Evolutionary conservation across 2,329 filamentous ascomycete species (phyloP), one percentile per base, ranked within the genome.

Genomic region (Ampelomyces quisqualis): DNA sequence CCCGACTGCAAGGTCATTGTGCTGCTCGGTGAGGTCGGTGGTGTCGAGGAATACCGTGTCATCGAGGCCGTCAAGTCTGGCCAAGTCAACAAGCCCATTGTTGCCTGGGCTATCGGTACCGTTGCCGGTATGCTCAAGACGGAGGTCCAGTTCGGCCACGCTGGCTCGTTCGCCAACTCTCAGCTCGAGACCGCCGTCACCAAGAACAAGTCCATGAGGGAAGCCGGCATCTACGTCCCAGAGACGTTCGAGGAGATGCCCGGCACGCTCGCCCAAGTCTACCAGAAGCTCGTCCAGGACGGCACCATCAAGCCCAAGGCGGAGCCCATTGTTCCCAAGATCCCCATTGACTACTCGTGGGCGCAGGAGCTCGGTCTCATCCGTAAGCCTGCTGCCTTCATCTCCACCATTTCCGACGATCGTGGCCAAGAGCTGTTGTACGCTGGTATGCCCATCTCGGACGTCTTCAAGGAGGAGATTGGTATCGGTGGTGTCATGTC

Each of bases 61-160:
- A 96, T 98, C 59, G 91, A 98, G 67, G 93, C 93, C 47, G 88
- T 98, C 61, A 93, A 97, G 84, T 80, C 86, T 56, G 93, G 93
- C 64, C 74, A 81, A 69, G 95, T 98, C 72, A 98, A 86, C 71
- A 98, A 98, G 84, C 93, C 93, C 64, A 93, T 98, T 66, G 90
- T 98, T 48, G 93, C 93, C 29, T 98, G 93, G 93, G 93, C 93
- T 58, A 98, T 98, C 67, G 93, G 93, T 79, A 98, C 93, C 63
- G 96, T 94, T 73, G 93, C 93, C 53, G 91, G 88, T 81, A 93
- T 98, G 90, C 95, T 98, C 80, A 97, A 95, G 85, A 98, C 93
- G 27, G 93, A 98, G 79, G 93, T 98, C 31, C 93, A 98, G 75
- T 98, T 98, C 76, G 93, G 93, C 67, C 93, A 98, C 78, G 93